These are phyloP conservation scores for Pythium oligandrum DNA, from an alignment of 352 stramenopile genomes.

Conservation along the genomic window DNA sequence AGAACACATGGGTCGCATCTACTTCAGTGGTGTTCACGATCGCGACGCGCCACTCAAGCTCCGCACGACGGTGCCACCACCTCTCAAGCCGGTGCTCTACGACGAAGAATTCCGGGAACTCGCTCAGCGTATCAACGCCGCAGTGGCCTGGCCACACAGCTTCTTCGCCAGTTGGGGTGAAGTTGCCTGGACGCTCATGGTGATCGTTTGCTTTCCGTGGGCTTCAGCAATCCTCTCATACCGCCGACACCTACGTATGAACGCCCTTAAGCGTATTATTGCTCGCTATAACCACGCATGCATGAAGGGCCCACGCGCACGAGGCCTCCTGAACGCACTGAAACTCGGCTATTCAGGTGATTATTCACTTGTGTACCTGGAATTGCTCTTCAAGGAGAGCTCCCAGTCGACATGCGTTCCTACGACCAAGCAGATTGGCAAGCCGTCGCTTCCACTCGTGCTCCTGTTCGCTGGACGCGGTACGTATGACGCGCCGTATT, in stretches of 20 bases:
- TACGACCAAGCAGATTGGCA: constrained; percentile 56
- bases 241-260: constrained; percentile 66
- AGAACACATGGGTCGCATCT: constrained; percentile 78
- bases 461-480: constrained; percentile 72
- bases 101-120: constrained; percentile 60
- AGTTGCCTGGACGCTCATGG: constrained; percentile 52
- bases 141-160: constrained; percentile 42
- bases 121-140: constrained; percentile 61
- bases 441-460: constrained; percentile 65
- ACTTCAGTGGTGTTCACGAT: constrained; percentile 64
- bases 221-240: constrained; percentile 61
- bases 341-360: constrained; percentile 76
- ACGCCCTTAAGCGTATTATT: constrained; percentile 70
- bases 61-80: constrained; percentile 44
- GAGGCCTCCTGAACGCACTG: constrained; percentile 66
- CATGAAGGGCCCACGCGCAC: constrained; percentile 70
- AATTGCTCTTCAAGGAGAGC: constrained; percentile 74
- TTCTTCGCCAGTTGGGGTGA: constrained; percentile 51
- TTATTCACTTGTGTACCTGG: constrained; percentile 78
- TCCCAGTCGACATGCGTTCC: constrained; percentile 64
- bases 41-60: constrained; percentile 54
- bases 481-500: constrained; percentile 78
- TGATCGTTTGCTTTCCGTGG: constrained; percentile 67
- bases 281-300: constrained; percentile 78
- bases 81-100: constrained; percentile 64